Evolutionary conservation across 2,329 filamentous ascomycete species (phyloP).

Genomic region (Fusarium chlamydosporum): DNA sequence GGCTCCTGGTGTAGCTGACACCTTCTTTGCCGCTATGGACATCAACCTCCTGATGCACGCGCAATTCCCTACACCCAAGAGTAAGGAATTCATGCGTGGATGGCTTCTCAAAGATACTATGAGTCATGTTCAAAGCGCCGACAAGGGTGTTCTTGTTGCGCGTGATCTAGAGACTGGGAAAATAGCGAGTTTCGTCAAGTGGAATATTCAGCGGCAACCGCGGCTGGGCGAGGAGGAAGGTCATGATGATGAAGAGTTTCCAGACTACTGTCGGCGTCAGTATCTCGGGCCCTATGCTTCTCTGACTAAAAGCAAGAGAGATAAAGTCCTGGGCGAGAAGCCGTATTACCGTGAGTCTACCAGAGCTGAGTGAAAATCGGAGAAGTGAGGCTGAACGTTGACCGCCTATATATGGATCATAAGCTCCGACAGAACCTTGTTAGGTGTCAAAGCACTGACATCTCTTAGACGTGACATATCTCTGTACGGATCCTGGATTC

Average conservation of each 20-base stretch:
- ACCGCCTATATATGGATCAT: constrained; percentile 6
- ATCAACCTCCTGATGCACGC: constrained; percentile 57
- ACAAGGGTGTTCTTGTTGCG: constrained; percentile 55
- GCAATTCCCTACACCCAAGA: constrained; percentile 56
- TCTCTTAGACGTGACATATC: constrained; percentile 56
- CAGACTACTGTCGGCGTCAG: constrained; percentile 50
- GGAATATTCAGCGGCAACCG: constrained; percentile 51
- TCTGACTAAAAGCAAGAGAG: constrained; percentile 53
- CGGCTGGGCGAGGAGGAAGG: constrained; percentile 31
- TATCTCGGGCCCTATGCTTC: constrained; percentile 55
- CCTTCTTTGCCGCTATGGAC: constrained; percentile 59
- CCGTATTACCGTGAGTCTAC: constrained; percentile 57
- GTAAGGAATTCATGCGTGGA: constrained; percentile 49
- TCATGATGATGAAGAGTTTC: constrained; percentile 49
- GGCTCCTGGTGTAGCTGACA: constrained; percentile 47
- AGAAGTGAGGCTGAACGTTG: neutral
- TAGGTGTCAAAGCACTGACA: constrained; percentile 27
- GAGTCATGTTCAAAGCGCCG: constrained; percentile 48
- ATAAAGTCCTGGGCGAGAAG: constrained; percentile 50
- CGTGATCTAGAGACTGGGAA: constrained; percentile 49
- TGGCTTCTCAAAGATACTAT: constrained; percentile 54
- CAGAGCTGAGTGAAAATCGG: neutral
- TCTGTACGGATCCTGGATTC: constrained; percentile 57
- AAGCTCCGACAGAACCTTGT: neutral
- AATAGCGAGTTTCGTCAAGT: constrained; percentile 56